Evolutionary conservation across 2,329 filamentous ascomycete genomes (phyloP).

Genomic region (Pseudocercospora macadamiae): DNA sequence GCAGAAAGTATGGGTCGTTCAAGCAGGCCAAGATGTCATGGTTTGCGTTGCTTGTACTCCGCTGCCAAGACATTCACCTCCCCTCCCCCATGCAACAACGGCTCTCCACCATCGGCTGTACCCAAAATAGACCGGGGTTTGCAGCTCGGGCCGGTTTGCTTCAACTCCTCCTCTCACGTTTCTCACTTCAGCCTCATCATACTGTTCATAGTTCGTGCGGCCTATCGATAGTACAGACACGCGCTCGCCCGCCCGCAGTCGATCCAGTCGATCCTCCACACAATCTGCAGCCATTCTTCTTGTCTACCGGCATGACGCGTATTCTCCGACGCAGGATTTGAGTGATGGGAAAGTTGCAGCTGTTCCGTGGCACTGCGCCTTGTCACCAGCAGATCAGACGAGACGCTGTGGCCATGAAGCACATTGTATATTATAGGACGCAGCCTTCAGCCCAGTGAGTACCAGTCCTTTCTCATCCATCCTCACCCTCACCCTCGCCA

Average conservation of each 20-base stretch:
- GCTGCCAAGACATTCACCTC: slow-evolving; percentile 1
- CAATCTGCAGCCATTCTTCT: background rate
- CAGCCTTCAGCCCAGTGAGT: slow-evolving; percentile 2
- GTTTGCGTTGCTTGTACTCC: too few species aligned
- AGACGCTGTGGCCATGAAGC: background rate
- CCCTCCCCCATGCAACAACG: too few species aligned
- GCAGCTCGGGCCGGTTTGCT: background rate
- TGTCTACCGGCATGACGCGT: slow-evolving; percentile 29
- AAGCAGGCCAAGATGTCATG: slow-evolving; percentile 8
- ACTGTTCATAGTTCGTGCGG: too few species aligned
- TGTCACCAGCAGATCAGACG: slow-evolving; percentile 9
- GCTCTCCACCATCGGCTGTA: slow-evolving; percentile 1
- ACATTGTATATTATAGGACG: slow-evolving; percentile 1
- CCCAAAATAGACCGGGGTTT: slow-evolving; percentile 8
- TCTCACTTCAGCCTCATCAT: slow-evolving; percentile 6
- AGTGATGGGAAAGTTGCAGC: background rate
- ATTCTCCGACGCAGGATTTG: slow-evolving; percentile 25
- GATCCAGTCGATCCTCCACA: slow-evolving; percentile 5
- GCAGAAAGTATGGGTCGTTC: background rate
- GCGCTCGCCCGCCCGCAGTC: too few species aligned
- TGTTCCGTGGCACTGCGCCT: slow-evolving; percentile 4
- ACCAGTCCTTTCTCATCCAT: background rate
- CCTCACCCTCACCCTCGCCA: background rate
- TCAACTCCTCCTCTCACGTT: background rate
- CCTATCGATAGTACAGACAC: background rate